phyloP scores from a whole-genome alignment of 192 early-diverging fungal species.

The Podila clonocystis region DNA sequence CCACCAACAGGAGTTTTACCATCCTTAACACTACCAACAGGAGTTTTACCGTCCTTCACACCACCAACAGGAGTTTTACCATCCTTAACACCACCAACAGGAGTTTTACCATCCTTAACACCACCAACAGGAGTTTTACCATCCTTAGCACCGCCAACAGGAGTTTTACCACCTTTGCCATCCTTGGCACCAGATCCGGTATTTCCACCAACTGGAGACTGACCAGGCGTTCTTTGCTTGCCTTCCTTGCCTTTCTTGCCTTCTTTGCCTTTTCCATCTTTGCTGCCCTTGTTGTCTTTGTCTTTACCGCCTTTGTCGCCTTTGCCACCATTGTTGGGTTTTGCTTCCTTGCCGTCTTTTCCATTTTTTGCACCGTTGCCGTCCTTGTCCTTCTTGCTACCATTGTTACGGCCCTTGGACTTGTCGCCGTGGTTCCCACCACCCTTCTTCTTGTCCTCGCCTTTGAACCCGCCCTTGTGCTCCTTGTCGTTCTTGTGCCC shows the following conservation, averaged over 20 bases:
- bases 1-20: neutral
- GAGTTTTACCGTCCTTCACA: neutral
- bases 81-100: neutral
- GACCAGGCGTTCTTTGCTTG: neutral
- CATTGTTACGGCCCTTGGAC: neutral
- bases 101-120: too few species aligned
- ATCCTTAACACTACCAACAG: neutral
- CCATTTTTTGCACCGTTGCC: neutral
- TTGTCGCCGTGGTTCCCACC: neutral
- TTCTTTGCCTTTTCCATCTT: slow-evolving; percentile 1
- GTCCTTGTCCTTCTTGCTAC: slow-evolving; percentile 2
- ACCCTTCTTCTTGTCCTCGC: neutral
- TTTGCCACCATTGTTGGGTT: neutral
- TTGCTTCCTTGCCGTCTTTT: neutral
- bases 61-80: neutral
- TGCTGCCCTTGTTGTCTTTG: neutral
- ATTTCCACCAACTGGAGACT: neutral
- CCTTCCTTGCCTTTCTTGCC: slow-evolving; percentile 1
- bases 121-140: neutral
- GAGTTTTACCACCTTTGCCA: neutral
- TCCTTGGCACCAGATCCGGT: neutral
- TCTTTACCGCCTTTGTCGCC: slow-evolving; percentile 3
- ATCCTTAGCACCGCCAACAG: neutral
- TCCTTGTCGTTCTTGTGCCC: neutral
- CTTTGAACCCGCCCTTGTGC: neutral